Evolutionary conservation across 768 basidiomycete genomes (phyloP), one percentile per base, ranked within the genome.

Genomic region (Rhodotorula sphaerocarpa): DNA sequence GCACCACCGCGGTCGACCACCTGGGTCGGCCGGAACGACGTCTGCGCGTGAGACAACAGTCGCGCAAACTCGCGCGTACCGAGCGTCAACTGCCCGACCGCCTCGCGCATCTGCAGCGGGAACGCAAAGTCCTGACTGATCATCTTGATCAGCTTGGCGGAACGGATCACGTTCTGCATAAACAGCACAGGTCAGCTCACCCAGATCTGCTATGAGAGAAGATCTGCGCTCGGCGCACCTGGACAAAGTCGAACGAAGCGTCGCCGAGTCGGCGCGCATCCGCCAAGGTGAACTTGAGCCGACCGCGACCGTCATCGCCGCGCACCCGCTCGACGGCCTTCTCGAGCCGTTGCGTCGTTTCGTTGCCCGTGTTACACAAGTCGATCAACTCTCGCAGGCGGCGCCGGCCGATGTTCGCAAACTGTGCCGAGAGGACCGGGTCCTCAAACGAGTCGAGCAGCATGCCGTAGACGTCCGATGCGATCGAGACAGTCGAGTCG

Each of bases 381-480:
- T 70, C 65, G 10, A 39, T 31, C 23, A 70, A 42, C 52, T 70
- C 69, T 25, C 41, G 50, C 20, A 61, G 44, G 3, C 60, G 45
- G n/a, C 65, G 59, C 21, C 30, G 43, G 31, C 52, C 25, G 54
- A 62, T 56, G 50, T 28, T 39, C 33, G 45, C 51, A 34, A 48
- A 50, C 46, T 43, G 31, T 9, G 15, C 21, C 3, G 31, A 21
- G 7, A 34, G 25, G 25, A 27, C 44, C 51, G 56, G 45, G 43
- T 66, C 52, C 28, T 53, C 69, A 56, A 70, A 57, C 46, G 57
- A 51, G 50, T 70, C 65, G 65, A 70, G 64, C 14, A 70, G 46
- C 61, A 66, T 63, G 12, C 57, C 62, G 57, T 66, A 70, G 10
- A 70, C 65, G 58, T 62, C 62, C 23, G 57, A 39, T 5, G 65